Percentiles rank a stretch among this genome's conserved stretches.
Conservation (phyloP, 2,329 filamentous ascomycete genomes). For the Xylaria sp. region DNA sequence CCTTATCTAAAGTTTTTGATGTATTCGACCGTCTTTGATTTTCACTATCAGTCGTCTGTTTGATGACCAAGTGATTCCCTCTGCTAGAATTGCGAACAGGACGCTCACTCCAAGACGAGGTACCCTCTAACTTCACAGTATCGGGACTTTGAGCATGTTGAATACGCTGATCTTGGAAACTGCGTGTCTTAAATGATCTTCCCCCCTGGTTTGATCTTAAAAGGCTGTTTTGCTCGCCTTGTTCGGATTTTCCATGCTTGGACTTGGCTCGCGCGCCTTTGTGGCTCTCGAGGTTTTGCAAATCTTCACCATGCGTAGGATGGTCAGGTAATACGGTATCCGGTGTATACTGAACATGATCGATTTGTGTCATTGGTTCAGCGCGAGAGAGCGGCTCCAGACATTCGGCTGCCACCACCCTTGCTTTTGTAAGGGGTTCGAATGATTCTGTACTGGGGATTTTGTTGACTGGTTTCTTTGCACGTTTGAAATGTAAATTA, state of each 20-base stretch:
- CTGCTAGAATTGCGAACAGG: not conserved
- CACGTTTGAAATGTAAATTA: constrained; percentile 7
- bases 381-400: constrained; percentile 19
- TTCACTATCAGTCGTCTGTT: not conserved
- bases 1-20: not conserved
- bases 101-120: not conserved
- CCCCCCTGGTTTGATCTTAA: not conserved
- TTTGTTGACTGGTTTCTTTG: not conserved
- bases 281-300: not conserved
- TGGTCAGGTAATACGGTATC: constrained; percentile 14
- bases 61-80: not conserved
- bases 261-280: not conserved
- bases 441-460: not conserved
- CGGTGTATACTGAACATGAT: constrained; percentile 20
- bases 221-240: not conserved
- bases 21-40: not conserved
- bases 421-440: not conserved
- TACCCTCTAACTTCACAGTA: not conserved
- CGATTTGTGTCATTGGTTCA: constrained; percentile 16
- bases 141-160: not conserved
- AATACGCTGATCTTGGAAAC: not conserved
- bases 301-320: constrained; percentile 4
- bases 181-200: not conserved
- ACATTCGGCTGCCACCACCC: not conserved
- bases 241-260: not conserved